Base-by-base conservation (phyloP, 2,329 filamentous ascomycete species). In the Monilinia aucupariae region DNA sequence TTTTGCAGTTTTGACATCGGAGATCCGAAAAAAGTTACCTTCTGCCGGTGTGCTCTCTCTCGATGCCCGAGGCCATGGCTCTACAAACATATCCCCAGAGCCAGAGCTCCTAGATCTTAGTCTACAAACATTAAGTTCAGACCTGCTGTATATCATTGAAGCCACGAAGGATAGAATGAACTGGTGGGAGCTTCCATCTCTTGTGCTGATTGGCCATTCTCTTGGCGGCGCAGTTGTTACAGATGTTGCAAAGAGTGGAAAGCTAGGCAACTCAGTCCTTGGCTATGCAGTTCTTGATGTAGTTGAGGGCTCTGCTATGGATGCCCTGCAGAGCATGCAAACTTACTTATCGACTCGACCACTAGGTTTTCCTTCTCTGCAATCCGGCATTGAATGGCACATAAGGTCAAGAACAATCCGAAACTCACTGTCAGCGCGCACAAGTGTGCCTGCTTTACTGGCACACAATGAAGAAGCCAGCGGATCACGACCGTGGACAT, bases 231-330 rank as follows among this genome's bases (percentile, higher is more conserved):
- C 93, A 8, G 90, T 97, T 0, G 86, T 96, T 10, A 96, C 91
- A 0, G 86, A 96, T 71, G 80, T 96, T 62, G 92, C 92, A 15
- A 85, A 83, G 71, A 81, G 81, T 22, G 85, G 85, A 1, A 78
- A 80, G 47, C 78, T 96, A 43, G 90, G 88, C 1, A 75, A 77
- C 45, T 82, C 86, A 32, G 75, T 97, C 1, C 79, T 97, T 20
- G 94, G 91, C 25, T 96, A 93, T 76, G 90, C 87, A 4, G 92
- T 97, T 9, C 80, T 99, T 20, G 94, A 99, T 76, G 91, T 99
- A 5, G 94, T 99, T 34, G 94, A 99, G 76, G 90, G 94, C 13
- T 96, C 91, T 0, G 94, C 94, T 41, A 93, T 99, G 76, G 94
- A 97, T 74, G 93, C 94, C 3, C 81, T 99, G 60, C 87, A 92